Conservation (phyloP, 495 filamentous ascomycete species). For the Penicillium angulare region DNA sequence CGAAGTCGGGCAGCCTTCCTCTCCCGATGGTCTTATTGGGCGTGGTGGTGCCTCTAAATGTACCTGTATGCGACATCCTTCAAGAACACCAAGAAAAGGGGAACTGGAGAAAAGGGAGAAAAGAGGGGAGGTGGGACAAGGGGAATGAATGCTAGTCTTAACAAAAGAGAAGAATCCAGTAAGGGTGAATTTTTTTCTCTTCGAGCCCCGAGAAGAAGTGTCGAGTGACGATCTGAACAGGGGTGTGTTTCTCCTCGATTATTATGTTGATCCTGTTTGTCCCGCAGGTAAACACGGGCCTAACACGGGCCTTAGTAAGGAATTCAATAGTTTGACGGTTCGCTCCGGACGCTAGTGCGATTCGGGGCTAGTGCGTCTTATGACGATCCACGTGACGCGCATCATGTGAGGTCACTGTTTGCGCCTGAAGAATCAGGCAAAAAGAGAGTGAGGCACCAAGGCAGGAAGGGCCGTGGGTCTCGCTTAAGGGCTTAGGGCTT, state of each 20-base stretch:
- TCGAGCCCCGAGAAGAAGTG: slow-evolving; percentile 10
- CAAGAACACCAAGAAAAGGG: slow-evolving; percentile 16
- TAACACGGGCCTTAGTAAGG: slow-evolving; percentile 12
- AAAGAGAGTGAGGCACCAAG: slow-evolving; percentile 1
- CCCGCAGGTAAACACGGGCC: slow-evolving; percentile 22
- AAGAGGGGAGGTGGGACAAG: slow-evolving; percentile 16
- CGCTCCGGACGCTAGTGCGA: slow-evolving; percentile 18
- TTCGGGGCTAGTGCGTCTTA: slow-evolving; percentile 2
- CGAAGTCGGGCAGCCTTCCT: slow-evolving; percentile 65
- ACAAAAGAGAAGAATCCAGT: slow-evolving; percentile 14
- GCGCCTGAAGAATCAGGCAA: too few species aligned
- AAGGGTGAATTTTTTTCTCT: slow-evolving; percentile 16
- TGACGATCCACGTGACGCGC: slow-evolving; percentile 10
- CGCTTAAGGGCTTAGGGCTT: slow-evolving; percentile 50
- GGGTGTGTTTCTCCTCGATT: slow-evolving; percentile 21
- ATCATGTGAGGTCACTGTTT: too few species aligned
- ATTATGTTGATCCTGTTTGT: slow-evolving; percentile 2
- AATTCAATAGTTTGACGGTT: slow-evolving; percentile 15
- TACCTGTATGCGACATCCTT: slow-evolving; percentile 60
- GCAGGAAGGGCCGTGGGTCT: slow-evolving; percentile 20
- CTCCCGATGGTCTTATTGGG: slow-evolving; percentile 54
- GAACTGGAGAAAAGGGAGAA: slow-evolving; percentile 10
- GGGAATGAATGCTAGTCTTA: slow-evolving; percentile 12
- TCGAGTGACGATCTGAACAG: slow-evolving; percentile 30
- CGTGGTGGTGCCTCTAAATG: slow-evolving; percentile 45